These are phyloP conservation scores for Pythium dissotocum DNA, from an alignment of 352 stramenopile species.

Conservation along the genomic window DNA sequence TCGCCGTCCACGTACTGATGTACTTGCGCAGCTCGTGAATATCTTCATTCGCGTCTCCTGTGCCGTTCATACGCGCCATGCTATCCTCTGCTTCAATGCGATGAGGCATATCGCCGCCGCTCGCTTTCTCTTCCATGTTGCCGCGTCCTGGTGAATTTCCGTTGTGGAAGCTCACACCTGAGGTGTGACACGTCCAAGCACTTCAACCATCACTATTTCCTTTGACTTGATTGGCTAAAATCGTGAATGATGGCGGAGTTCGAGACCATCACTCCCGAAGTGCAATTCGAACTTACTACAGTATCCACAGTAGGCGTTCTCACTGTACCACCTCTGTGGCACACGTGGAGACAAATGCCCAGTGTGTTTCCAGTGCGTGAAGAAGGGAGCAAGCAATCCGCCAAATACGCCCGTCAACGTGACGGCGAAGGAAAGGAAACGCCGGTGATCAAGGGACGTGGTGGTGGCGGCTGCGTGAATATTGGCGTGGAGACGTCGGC, in stretches of 20 bases:
- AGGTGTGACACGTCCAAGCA: too few species aligned
- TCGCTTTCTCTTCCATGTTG: conserved; percentile 4
- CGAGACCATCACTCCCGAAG: conserved; percentile 17
- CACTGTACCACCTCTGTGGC: conserved; percentile 3
- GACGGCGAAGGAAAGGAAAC: neutral
- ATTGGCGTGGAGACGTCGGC: neutral
- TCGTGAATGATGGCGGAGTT: neutral
- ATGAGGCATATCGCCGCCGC: conserved; percentile 1
- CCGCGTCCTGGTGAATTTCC: neutral
- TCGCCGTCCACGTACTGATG: conserved; percentile 40
- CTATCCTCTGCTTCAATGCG: conserved; percentile 3
- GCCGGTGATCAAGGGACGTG: neutral
- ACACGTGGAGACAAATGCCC: neutral
- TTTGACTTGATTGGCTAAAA: conserved; percentile 26
- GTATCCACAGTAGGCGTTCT: neutral
- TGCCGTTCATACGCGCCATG: neutral
- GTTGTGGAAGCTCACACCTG: neutral
- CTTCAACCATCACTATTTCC: conserved; percentile 12
- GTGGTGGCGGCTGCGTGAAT: neutral
- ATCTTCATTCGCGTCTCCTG: conserved; percentile 32
- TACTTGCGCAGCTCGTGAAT: conserved; percentile 68
- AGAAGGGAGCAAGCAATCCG: conserved; percentile 5
- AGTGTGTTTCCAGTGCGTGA: neutral
- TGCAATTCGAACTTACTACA: neutral
- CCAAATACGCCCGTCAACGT: neutral